Conservation (phyloP, 1,284 basidiomycete genomes). For the Bjerkandera adusta region DNA sequence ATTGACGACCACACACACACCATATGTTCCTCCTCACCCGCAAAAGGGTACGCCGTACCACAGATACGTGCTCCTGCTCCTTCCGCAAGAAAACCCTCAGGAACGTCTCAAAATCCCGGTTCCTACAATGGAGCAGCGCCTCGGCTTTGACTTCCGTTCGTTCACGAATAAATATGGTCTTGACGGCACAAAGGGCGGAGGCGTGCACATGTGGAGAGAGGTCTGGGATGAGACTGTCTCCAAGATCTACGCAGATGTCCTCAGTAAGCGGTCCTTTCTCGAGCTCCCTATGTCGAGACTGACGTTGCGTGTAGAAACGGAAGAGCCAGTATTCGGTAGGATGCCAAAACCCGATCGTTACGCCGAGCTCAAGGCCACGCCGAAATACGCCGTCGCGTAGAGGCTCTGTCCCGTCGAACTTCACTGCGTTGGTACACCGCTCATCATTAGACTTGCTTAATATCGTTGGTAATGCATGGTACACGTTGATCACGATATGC, state of each 20-base stretch:
- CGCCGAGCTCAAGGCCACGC: conserved; percentile 50
- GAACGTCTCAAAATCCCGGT: conserved; percentile 38
- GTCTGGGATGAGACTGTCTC: conserved; percentile 73
- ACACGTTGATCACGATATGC: no score
- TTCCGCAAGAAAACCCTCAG: conserved; percentile 58
- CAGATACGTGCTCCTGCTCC: conserved; percentile 76
- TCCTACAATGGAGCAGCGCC: conserved; percentile 39
- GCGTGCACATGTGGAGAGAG: conserved; percentile 82
- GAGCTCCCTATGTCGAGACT: conserved; percentile 10
- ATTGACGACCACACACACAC: conserved; percentile 50
- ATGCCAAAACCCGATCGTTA: conserved; percentile 50
- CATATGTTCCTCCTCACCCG: conserved; percentile 86
- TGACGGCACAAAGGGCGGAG: conserved; percentile 55
- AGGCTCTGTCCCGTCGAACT: background rate
- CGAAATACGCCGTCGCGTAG: conserved; percentile 39
- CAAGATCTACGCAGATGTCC: conserved; percentile 61
- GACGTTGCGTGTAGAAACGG: conserved; percentile 39
- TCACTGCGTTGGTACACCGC: background rate
- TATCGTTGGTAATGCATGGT: no score
- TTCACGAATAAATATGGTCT: conserved; percentile 61
- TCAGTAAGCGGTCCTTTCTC: conserved; percentile 51
- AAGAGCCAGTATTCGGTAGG: conserved; percentile 67
- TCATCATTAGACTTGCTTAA: conserved; percentile 1
- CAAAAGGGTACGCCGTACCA: conserved; percentile 84
- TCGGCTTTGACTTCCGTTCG: conserved; percentile 61